Evolutionary conservation across 2,329 filamentous ascomycete genomes (phyloP), one percentile per base, ranked within the genome.

Genomic region (Dothideomycetes sp.): DNA sequence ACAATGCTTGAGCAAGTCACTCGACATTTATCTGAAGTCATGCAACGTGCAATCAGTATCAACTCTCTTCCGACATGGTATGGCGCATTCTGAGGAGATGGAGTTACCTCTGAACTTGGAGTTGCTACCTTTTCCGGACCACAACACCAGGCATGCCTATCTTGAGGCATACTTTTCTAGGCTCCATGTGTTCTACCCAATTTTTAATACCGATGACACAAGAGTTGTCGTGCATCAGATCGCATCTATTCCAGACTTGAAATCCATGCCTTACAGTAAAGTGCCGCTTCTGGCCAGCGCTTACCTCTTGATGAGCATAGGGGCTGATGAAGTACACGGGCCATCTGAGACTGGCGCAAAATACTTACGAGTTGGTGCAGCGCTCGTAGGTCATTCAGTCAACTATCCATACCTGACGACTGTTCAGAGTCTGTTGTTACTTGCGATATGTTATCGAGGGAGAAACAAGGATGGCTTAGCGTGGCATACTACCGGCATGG

Each of bases 71-170:
- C 30, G 38, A 2, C 38, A 41, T 10, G 38, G 38, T 2, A 41
- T 41, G 38, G 20, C 24, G n/a, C 38, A 41, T 12, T 20, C 38
- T 8, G 38, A 41, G 13, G 38, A 41, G 13, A 41, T 41, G 38
- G 38, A 41, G 4, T 12, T 41, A 9, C 30, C 38, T 33, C 9
- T 41, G 4, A 13, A 15, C 4, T 11, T 41, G 4, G 38, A 41
- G 8, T 9, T 41, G 3, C 25, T 28, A 13, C 22, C 38, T 4
- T 41, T 41, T 8, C 38, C 38, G 9, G 38, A 41, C 5, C 28
- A 33, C 38, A 29, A 12, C 18, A 28, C 23, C 13, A 33, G 38
- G 8, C n/a, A 34, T 9, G 15, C 30, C 5, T 41, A 27, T 5
- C 18, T 41, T 13, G 16, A 33, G 15, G 38, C 38, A 12, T 41